phyloP scores from a whole-genome alignment of 805 yeast species.

The Monosporozyma siamensis region DNA sequence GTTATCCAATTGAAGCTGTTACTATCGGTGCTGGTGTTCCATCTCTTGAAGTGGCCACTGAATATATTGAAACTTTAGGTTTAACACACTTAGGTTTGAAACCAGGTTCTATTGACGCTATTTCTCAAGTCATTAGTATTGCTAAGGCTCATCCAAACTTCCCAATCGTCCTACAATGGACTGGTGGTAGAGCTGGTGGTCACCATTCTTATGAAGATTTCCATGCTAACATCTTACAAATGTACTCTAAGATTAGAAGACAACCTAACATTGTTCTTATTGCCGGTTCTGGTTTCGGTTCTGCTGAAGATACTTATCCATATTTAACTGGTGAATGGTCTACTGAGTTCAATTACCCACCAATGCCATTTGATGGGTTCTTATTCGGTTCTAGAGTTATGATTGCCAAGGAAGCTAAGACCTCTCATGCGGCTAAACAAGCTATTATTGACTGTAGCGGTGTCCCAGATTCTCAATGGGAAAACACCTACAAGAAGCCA shows the following conservation, averaged over 20 bases:
- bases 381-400: constrained; percentile 93
- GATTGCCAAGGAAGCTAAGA: constrained; percentile 93
- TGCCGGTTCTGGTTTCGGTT: constrained; percentile 98
- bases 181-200: constrained; percentile 99
- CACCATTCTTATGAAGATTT: constrained; percentile 98
- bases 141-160: constrained; percentile 93
- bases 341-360: constrained; percentile 75
- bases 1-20: constrained; percentile 92
- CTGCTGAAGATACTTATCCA: constrained; percentile 93
- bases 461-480: constrained; percentile 86
- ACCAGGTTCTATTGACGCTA: constrained; percentile 95
- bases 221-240: constrained; percentile 94
- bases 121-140: constrained; percentile 73
- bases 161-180: constrained; percentile 98
- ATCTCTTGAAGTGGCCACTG: constrained; percentile 92
- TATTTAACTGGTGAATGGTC: constrained; percentile 98
- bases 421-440: constrained; percentile 87
- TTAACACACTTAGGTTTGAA: constrained; percentile 90
- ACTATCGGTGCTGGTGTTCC: constrained; percentile 99
- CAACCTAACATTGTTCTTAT: constrained; percentile 79
- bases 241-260: constrained; percentile 91
- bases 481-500: constrained; percentile 84
- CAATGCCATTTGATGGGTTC: constrained; percentile 98
- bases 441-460: constrained; percentile 88
- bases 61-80: constrained; percentile 87